Evolutionary conservation across 1,284 basidiomycete species (phyloP).

Genomic region (Meripilus lineatus): DNA sequence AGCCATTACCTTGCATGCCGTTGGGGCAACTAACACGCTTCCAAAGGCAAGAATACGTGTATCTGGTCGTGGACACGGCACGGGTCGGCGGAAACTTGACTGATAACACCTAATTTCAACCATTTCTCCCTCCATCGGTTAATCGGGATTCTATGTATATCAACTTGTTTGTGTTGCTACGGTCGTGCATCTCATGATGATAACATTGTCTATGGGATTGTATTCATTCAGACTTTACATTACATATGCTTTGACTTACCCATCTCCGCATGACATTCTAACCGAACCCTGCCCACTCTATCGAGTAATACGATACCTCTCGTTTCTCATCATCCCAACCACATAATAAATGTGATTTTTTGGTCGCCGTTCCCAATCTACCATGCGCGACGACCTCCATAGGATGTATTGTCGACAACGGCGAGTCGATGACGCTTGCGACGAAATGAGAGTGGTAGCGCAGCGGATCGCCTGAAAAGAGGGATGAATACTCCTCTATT

Average conservation of each 20-base stretch:
- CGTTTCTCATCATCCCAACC: slow-evolving; percentile 75
- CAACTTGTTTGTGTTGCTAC: background rate
- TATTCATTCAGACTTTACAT: background rate
- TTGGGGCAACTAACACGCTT: slow-evolving; percentile 1
- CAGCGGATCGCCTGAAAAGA: slow-evolving; percentile 92
- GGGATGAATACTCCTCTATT: too few species aligned
- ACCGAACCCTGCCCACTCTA: slow-evolving; percentile 93
- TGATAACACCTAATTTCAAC: slow-evolving; percentile 8
- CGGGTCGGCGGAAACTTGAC: slow-evolving; percentile 20
- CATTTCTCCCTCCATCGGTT: background rate
- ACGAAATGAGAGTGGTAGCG: slow-evolving; percentile 98
- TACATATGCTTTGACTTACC: background rate
- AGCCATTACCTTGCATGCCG: slow-evolving; percentile 25
- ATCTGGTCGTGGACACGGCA: background rate
- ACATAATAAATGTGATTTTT: slow-evolving; percentile 92
- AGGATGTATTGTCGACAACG: slow-evolving; percentile 59
- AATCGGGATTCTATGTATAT: background rate
- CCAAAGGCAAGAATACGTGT: slow-evolving; percentile 7
- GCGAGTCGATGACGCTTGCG: slow-evolving; percentile 72
- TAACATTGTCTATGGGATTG: background rate
- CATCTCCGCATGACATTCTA: slow-evolving; percentile 27
- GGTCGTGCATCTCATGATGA: background rate
- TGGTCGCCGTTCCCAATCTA: slow-evolving; percentile 93
- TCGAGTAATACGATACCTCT: slow-evolving; percentile 70
- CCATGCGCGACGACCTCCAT: slow-evolving; percentile 96